Percentiles rank a stretch among this genome's conserved stretches.
Evolutionary conservation across 768 basidiomycete genomes (phyloP).

Genomic region (Rhodotorula toruloides): DNA sequence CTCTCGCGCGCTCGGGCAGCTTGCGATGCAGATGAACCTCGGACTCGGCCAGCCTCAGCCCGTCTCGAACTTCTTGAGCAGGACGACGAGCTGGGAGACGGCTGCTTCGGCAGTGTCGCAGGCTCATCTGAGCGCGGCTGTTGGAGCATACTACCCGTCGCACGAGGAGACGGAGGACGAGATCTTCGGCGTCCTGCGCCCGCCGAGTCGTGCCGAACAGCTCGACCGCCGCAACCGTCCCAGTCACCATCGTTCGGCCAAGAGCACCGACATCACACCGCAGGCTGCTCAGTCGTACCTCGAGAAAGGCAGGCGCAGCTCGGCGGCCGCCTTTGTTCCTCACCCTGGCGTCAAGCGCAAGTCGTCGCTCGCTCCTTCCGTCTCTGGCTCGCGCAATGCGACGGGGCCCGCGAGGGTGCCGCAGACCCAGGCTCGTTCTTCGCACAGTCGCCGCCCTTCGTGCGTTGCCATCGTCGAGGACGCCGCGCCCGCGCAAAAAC

Average conservation of each 20-base stretch:
- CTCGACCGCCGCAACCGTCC: not conserved
- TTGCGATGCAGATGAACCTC: constrained; percentile 11
- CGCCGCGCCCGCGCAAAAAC: not conserved
- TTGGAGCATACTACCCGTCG: too few species aligned
- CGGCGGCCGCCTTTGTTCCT: constrained; percentile 3
- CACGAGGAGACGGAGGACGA: too few species aligned
- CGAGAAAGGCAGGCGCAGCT: constrained; percentile 15
- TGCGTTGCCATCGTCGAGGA: not conserved
- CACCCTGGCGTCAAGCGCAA: not conserved
- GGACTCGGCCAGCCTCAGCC: not conserved
- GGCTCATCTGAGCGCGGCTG: too few species aligned
- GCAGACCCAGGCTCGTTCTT: not conserved
- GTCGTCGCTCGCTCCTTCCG: not conserved
- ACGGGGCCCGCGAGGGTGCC: too few species aligned
- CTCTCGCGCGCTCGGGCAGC: not conserved
- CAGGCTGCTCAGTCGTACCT: not conserved
- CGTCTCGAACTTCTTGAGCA: too few species aligned
- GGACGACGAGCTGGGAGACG: not conserved
- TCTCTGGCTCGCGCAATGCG: too few species aligned
- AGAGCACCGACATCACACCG: not conserved
- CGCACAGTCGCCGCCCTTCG: not conserved
- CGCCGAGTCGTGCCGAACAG: not conserved
- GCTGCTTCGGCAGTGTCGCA: too few species aligned
- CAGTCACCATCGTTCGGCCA: not conserved
- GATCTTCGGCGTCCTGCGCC: not conserved